phyloP scores from a whole-genome alignment of 345 rosid genomes.

The Gossypium longicalyx region DNA sequence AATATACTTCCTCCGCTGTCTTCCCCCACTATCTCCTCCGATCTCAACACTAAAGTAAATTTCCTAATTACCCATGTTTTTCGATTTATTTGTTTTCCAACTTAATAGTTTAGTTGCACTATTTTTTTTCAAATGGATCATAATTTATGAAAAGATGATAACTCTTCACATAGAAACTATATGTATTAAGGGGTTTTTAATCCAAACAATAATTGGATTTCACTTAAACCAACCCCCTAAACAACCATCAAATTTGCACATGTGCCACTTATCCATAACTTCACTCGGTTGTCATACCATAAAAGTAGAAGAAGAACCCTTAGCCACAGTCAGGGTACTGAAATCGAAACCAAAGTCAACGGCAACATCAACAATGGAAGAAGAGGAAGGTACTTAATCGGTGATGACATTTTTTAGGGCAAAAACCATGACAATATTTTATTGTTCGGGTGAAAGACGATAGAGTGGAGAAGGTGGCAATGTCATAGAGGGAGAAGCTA shows the following conservation, averaged over 20 bases:
- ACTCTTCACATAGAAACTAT: no score
- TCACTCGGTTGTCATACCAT: conserved; percentile 27
- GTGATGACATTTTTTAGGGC: conserved; percentile 32
- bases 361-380: neutral
- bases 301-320: neutral
- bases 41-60: no score
- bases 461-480: conserved; percentile 1
- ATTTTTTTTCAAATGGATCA: no score
- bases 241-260: conserved; percentile 63
- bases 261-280: conserved; percentile 45
- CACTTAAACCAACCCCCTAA: neutral
- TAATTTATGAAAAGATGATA: no score
- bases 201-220: no score
- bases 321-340: neutral
- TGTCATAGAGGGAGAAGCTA: neutral
- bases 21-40: no score
- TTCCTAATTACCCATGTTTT: no score
- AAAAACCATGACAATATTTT: conserved; percentile 57
- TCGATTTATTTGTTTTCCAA: no score
- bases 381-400: conserved; percentile 7
- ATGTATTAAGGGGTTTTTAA: no score
- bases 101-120: no score
- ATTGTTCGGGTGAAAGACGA: conserved; percentile 51
- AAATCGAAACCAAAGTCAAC: neutral
- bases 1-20: no score